Evolutionary conservation across 2,329 filamentous ascomycete genomes (phyloP).

Genomic region (Huntiella decipiens): DNA sequence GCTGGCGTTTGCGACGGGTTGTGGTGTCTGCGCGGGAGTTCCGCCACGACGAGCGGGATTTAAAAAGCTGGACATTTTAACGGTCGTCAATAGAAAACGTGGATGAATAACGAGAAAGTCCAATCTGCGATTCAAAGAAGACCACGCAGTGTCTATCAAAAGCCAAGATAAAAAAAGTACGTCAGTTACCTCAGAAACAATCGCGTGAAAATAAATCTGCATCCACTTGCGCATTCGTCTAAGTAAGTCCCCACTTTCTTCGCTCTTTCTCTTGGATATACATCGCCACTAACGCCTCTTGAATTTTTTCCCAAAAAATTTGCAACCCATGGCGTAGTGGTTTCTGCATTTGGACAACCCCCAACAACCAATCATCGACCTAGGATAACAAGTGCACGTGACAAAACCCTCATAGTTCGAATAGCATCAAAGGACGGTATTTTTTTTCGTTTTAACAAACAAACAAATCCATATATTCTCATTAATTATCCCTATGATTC

Average conservation of each 20-base stretch:
- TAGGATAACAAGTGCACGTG: not conserved
- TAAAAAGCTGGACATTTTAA: conserved; percentile 28
- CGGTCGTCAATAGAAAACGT: not conserved
- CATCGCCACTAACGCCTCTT: not conserved
- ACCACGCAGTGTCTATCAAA: not conserved
- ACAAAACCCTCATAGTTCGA: not conserved
- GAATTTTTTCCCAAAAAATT: not conserved
- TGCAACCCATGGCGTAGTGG: not conserved
- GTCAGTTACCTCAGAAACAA: not conserved
- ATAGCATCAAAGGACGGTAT: not conserved
- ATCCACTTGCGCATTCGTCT: too few relatives aligned
- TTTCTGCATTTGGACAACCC: not conserved
- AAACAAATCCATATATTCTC: not conserved
- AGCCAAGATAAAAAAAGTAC: not conserved
- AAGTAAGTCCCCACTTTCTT: not conserved
- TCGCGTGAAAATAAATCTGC: not conserved
- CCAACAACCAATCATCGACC: not conserved
- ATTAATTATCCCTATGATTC: not conserved
- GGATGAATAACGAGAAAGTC: not conserved
- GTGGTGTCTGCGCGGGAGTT: conserved; percentile 15
- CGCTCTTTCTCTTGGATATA: not conserved
- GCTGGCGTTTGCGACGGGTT: conserved; percentile 12
- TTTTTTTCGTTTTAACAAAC: not conserved
- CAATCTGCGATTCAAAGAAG: too few relatives aligned
- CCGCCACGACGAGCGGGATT: conserved; percentile 22